Conservation (phyloP, 2,329 filamentous ascomycete genomes). For the Pseudocercospora eumusae region DNA sequence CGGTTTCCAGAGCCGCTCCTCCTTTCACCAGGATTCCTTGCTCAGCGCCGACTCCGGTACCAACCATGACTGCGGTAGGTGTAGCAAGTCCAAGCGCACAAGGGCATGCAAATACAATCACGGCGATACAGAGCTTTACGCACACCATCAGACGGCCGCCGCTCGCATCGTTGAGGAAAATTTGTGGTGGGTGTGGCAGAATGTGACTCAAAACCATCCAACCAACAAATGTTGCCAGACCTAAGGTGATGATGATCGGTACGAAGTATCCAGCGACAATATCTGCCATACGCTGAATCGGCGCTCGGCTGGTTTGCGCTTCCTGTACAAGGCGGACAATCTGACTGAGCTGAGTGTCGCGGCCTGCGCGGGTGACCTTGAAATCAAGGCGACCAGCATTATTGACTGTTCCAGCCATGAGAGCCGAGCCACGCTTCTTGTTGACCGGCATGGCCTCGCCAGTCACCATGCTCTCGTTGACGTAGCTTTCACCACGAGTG, state of each 20-base stretch:
- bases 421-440: slow-evolving; percentile 74
- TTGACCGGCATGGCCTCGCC: slow-evolving; percentile 94
- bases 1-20: slow-evolving; percentile 84
- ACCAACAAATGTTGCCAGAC: slow-evolving; percentile 77
- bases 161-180: slow-evolving; percentile 77
- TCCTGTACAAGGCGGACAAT: slow-evolving; percentile 98
- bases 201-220: slow-evolving; percentile 97
- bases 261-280: slow-evolving; percentile 92
- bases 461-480: slow-evolving; percentile 98
- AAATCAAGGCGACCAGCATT: slow-evolving; percentile 90
- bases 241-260: slow-evolving; percentile 81
- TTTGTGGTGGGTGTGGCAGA: slow-evolving; percentile 77
- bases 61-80: slow-evolving; percentile 97
- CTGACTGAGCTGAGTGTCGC: slow-evolving; percentile 94
- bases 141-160: slow-evolving; percentile 96
- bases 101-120: slow-evolving; percentile 96
- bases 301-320: slow-evolving; percentile 89
- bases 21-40: slow-evolving; percentile 98
- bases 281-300: slow-evolving; percentile 91
- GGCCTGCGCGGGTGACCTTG: slow-evolving; percentile 84
- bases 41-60: slow-evolving; percentile 93
- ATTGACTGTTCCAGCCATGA: slow-evolving; percentile 96
- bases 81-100: slow-evolving; percentile 95
- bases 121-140: slow-evolving; percentile 94
- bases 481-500: slow-evolving; percentile 84